Percentiles rank a stretch among this genome's conserved stretches.
These are phyloP conservation scores for Talaromyces stipitatus DNA, from an alignment of 495 filamentous ascomycete species.

Conservation along the genomic window DNA sequence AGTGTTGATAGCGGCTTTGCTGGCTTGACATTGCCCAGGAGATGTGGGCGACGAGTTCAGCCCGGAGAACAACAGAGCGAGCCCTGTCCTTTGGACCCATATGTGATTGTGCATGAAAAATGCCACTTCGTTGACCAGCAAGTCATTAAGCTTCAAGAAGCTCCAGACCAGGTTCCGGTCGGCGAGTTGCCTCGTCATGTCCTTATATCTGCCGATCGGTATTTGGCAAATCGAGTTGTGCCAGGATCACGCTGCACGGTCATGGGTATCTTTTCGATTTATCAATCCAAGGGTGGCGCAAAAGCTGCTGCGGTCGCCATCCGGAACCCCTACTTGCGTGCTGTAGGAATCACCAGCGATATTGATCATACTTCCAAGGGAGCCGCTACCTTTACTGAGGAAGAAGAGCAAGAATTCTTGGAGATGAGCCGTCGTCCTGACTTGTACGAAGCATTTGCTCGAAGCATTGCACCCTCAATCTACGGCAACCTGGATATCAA, in stretches of 20 bases:
- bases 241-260: constrained; percentile 91
- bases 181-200: constrained; percentile 95
- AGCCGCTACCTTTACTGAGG: constrained; percentile 77
- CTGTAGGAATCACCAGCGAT: constrained; percentile 86
- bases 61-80: constrained; percentile 51
- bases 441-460: constrained; percentile 80
- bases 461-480: constrained; percentile 95
- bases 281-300: constrained; percentile 82
- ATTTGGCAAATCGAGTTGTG: constrained; percentile 92
- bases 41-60: constrained; percentile 55
- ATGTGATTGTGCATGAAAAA: constrained; percentile 90
- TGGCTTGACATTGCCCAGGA: constrained; percentile 73
- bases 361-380: constrained; percentile 87
- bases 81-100: constrained; percentile 88
- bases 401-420: constrained; percentile 95
- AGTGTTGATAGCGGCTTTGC: constrained; percentile 76
- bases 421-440: constrained; percentile 88
- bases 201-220: constrained; percentile 88
- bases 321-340: constrained; percentile 91
- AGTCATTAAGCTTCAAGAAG: constrained; percentile 96
- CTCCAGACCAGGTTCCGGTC: constrained; percentile 95
- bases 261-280: constrained; percentile 98
- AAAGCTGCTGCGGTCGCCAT: constrained; percentile 85
- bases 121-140: constrained; percentile 97
- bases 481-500: constrained; percentile 97